Evolutionary conservation across 768 basidiomycete genomes (phyloP).

Genomic region (Agrocybe pediades): DNA sequence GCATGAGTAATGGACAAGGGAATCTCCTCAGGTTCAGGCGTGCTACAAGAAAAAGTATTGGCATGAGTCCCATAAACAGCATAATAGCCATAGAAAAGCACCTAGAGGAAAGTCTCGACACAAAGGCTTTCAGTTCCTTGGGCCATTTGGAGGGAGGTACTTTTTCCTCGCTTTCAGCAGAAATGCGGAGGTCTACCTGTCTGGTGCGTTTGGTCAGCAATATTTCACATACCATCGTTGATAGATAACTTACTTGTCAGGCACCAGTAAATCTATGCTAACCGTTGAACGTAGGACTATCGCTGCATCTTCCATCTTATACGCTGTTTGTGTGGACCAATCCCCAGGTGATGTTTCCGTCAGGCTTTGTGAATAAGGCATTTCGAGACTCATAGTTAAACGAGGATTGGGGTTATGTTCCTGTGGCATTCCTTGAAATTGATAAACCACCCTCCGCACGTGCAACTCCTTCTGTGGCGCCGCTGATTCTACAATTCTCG

Average conservation of each 20-base stretch:
- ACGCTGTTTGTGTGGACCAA: neutral
- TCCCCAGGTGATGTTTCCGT: neutral
- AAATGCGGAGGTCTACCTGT: constrained; percentile 3
- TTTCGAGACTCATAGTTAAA: constrained; percentile 10
- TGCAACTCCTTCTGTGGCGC: constrained; percentile 10
- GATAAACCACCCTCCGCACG: constrained; percentile 14
- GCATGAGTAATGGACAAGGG: constrained; percentile 10
- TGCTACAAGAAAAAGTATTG: neutral
- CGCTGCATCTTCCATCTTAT: neutral
- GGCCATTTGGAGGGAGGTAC: neutral
- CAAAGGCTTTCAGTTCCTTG: neutral
- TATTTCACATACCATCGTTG: neutral
- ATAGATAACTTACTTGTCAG: constrained; percentile 17
- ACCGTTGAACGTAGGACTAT: constrained; percentile 11
- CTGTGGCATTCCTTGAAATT: neutral
- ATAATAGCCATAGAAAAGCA: neutral
- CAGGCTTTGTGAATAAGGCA: neutral
- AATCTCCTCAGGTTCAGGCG: neutral
- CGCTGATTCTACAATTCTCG: constrained; percentile 15
- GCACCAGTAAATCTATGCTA: constrained; percentile 18
- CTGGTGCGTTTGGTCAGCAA: neutral
- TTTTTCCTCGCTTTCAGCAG: neutral
- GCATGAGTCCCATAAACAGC: neutral
- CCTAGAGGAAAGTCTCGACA: neutral
- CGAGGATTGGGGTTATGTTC: neutral